Evolutionary conservation across 108 stramenopile genomes (phyloP), one percentile per base, ranked within the genome.

Genomic region (Nannochloropsis granulata): DNA sequence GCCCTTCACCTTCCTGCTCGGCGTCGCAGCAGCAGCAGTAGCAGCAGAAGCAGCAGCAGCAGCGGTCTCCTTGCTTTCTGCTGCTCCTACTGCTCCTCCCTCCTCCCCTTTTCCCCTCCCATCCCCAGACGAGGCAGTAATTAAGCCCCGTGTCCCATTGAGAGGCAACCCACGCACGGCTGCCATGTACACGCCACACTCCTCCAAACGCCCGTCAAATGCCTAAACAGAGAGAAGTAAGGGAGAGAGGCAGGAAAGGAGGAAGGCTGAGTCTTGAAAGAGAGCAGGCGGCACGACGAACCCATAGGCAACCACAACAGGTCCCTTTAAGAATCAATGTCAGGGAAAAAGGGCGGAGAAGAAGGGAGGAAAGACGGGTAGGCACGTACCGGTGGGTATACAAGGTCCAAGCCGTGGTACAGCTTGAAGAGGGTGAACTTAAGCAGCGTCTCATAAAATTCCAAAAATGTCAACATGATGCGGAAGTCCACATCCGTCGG

Each of bases 391-490:
- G 96, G 91, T 13, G 97, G 97, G 88, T 95, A 98, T 13, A 92
- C 88, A 10, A 98, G 91, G 43, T 95, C 97, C 34, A 95, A 79
- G 44, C 92, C 93, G 78, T 88, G 92, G 89, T 96, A 99, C 13
- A 99, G 89, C 88, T 98, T 98, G 94, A 91, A 99, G 83, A 98
- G 84, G 12, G 95, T 96, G 91, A 98, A 98, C 80, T 93, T 92
- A 82, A 98, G 84, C 16, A 98, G 87, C 13, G 94, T 93, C 86
- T 98, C 96, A 86, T 98, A 97, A 89, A 99, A 98, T 91, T 98
- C 99, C 78, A 99, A 93, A 89, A 99, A 99, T 13, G 99, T 99
- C 25, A 93, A 82, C 97, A 99, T 98, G 83, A 99, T 96, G 34
- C 94, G 92, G 89, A 95, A 96, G 88, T 99, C 99, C 44, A 99